Evolutionary conservation across 306 rosid genomes (phyloP).

Genomic region (Sicyos edulis): DNA sequence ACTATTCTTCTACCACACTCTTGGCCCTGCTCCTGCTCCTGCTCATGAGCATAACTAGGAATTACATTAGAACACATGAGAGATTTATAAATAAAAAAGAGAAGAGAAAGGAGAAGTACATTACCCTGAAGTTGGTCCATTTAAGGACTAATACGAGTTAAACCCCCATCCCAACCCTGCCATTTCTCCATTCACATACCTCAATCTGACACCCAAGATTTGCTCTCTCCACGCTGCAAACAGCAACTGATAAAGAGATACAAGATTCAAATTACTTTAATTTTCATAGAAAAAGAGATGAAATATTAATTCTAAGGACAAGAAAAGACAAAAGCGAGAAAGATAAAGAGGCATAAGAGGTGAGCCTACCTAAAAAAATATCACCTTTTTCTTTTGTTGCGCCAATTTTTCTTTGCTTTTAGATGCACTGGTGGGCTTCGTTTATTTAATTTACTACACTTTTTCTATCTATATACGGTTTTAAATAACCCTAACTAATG

Average conservation of each 20-base stretch:
- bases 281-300: conserved; percentile 18
- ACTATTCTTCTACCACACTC: neutral
- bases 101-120: neutral
- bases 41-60: neutral
- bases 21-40: neutral
- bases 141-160: conserved; percentile 7
- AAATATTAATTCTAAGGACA: conserved; percentile 48
- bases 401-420: neutral
- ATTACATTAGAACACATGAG: neutral
- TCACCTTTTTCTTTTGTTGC: neutral
- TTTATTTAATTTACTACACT: neutral
- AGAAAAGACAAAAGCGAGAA: conserved; percentile 69
- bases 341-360: conserved; percentile 11
- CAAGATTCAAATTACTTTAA: neutral
- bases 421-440: neutral
- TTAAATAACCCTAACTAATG: neutral
- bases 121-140: conserved; percentile 17
- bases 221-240: conserved; percentile 26
- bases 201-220: conserved; percentile 38
- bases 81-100: too few species aligned
- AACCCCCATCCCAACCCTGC: neutral
- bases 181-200: conserved; percentile 12
- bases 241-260: conserved; percentile 20
- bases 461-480: neutral
- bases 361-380: neutral